Base-by-base conservation (phyloP, 1,284 basidiomycete genomes). In the Trametes sp. region DNA sequence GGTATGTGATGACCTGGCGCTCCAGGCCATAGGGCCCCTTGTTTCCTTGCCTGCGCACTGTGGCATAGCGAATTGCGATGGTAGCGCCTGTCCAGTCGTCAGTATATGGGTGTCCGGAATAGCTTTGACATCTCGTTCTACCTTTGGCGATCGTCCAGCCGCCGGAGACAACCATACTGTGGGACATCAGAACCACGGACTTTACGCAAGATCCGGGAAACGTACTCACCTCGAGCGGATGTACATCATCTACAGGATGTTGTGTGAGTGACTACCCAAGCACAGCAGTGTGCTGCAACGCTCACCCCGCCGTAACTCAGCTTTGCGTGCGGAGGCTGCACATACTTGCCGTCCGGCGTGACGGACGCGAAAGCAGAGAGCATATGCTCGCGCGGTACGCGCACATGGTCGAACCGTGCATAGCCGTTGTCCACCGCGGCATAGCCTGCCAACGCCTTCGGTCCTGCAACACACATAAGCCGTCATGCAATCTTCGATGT, bases 361-460 rank as follows among this genome's bases (percentile, higher is more conserved):
- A 94, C 87, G 56, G 84, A 82, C 2, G 92, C 86, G 68, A 92
- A 93, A 62, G 86, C 87, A 42, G 86, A 88, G 10, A 94, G 83
- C 92, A 95, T 94, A 58, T 92, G 80, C 61, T 82, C 82, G 56
- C 87, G 84, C 0, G 92, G 90, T 59, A 94, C 87, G n/a, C 87
- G 82, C 60, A 93, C 85, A 61, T 84, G 86, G 68, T 88, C 74
- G 70, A 94, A 93, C 11, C 84, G 80, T 23, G 84, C 87, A 66
- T 85, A 94, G 2, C 92, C 92, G 63, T 94, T 90, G 70, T 94
- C 92, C 5, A 83, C 77, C 0, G 86, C 73, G 0, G 80, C 75
- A 64, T 76, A 85, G 2, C 84, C 89, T 24, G 74, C 82, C 67
- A 87, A 77, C 1, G 84, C 85, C 69, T 92, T 92, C 2, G 90